phyloP scores from a whole-genome alignment of 164 flowering plant genomes.

The Dillenia turbinata region DNA sequence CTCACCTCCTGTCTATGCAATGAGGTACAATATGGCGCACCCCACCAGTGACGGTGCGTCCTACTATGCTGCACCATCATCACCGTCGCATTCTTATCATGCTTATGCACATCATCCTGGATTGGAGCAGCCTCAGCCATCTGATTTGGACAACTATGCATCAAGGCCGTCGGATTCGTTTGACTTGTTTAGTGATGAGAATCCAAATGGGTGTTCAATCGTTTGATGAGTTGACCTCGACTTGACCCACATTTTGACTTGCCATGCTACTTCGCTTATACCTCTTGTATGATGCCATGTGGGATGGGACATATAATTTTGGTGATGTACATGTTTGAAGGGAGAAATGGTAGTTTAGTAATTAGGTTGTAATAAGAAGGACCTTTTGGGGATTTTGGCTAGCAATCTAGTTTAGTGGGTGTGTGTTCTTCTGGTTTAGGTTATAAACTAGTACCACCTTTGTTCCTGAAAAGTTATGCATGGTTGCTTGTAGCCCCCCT shows the following conservation, averaged over 20 bases:
- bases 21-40: constrained; percentile 38
- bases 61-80: constrained; percentile 19
- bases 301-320: too few species aligned
- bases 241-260: neutral
- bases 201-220: constrained; percentile 57
- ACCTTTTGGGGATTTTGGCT: constrained; percentile 6
- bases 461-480: too few species aligned
- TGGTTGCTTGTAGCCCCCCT: too few species aligned
- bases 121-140: constrained; percentile 24
- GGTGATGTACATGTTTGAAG: neutral
- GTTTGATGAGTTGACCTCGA: constrained; percentile 30
- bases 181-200: constrained; percentile 52
- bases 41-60: constrained; percentile 24
- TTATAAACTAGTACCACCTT: neutral
- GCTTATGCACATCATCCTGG: constrained; percentile 24
- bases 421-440: neutral
- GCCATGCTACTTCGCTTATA: constrained; percentile 4
- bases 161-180: constrained; percentile 22
- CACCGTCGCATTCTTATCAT: constrained; percentile 17
- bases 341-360: constrained; percentile 16
- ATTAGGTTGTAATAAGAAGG: constrained; percentile 5
- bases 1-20: constrained; percentile 18
- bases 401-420: neutral
- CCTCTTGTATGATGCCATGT: constrained; percentile 10
- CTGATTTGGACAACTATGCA: constrained; percentile 16